Base-by-base conservation (phyloP, 1,139 yeast species). In the Casaregolazyma suthepensis region DNA sequence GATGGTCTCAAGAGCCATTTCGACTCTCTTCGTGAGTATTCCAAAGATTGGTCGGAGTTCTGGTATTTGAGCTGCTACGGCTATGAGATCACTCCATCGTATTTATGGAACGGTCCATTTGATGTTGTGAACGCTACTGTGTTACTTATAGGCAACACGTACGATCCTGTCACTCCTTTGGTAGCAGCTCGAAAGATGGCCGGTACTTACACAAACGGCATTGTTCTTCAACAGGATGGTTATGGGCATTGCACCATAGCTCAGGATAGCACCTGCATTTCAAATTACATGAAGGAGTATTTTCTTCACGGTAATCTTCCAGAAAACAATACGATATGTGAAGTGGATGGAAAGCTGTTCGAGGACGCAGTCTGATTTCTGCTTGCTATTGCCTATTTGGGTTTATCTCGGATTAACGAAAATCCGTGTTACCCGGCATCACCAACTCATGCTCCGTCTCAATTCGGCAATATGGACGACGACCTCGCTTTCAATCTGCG, bases 101-200 rank as follows among this genome's bases (percentile, higher is more conserved):
- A 50, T 45, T 47, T 56, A 1, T 56, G 57, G 57, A 57, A 55
- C 17, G 58, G 57, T 5, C 59, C 59, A 4, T 56, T 56, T 50
- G 31, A 50, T 37, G 44, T 46, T n/a, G 57, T 56, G 31, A 50
- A 56, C 31, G 54, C 58, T 15, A 26, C 52, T 7, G 54, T 54
- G 55, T 53, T 56, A 4, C 49, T 55, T 9, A 56, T 55, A 19
- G 54, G 56, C 12, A 55, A 55, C 43, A 53, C 57, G 3, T 51
- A 51, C 37, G 59, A 56, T 29, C 58, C 58, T 2, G 58, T 56
- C 17, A 55, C 58, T 18, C 58, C 59, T 13, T 19, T 56, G n/a
- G 22, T 43, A 7, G 53, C 58, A n/a, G 58, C 57, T 9, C 45
- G 52, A 12, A 55, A 55, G 46, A 56, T 56, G 59, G 48, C 58